These are phyloP conservation scores for Suaeda aralocaspica DNA, from an alignment of 148 eudicot genomes.

Conservation along the genomic window DNA sequence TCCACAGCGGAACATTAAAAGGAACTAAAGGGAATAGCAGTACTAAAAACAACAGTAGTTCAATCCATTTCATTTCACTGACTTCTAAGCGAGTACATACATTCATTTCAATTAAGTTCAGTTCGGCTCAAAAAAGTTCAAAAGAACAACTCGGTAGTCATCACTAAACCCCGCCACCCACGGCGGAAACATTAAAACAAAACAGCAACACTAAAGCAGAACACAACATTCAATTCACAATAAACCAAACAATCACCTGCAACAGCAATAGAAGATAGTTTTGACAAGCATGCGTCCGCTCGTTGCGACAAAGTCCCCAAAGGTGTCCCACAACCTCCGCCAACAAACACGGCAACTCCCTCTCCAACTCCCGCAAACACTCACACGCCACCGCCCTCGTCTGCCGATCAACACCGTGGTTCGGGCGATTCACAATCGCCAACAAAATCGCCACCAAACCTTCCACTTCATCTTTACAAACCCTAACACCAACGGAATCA, in stretches of 20 bases:
- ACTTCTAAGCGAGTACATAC: no score
- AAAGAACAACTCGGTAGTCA: no score
- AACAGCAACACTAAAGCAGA: no score
- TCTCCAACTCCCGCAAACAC: slow-evolving; percentile 81
- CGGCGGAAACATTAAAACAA: no score
- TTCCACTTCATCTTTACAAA: slow-evolving; percentile 30
- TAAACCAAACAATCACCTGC: slow-evolving; percentile 33
- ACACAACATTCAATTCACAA: no score
- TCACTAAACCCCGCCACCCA: no score
- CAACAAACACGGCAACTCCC: slow-evolving; percentile 67
- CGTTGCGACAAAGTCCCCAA: slow-evolving; percentile 77
- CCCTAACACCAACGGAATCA: slow-evolving; percentile 24
- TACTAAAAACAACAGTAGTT: no score
- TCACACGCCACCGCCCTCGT: slow-evolving; percentile 71
- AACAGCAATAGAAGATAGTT: slow-evolving; percentile 57
- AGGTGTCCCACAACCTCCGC: slow-evolving; percentile 57
- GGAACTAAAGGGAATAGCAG: no score
- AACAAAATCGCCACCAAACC: slow-evolving; percentile 53
- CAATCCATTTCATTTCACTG: no score
- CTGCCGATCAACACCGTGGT: slow-evolving; percentile 74
- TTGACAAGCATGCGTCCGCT: slow-evolving; percentile 73
- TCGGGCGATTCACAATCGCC: slow-evolving; percentile 71
- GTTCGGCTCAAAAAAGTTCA: no score
- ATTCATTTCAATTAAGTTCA: no score
- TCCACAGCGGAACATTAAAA: no score